Evolutionary conservation across 2,329 filamentous ascomycete species (phyloP), one percentile per base, ranked within the genome.

Genomic region (Botrytis elliptica): DNA sequence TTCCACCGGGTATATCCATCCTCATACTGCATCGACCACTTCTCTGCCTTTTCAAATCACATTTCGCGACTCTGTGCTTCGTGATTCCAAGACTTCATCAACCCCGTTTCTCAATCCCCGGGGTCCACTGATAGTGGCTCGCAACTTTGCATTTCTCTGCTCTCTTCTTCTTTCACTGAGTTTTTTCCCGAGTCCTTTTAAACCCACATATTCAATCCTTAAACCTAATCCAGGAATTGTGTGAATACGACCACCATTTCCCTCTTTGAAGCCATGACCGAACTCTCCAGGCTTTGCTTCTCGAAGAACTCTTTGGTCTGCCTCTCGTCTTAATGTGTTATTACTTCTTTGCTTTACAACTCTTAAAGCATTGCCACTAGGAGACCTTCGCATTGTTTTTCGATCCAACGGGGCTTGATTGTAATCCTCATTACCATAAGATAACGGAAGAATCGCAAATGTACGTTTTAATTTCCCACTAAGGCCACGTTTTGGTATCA

Each of bases 81-180:
- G 63, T 40, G 71, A 74, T 40, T 76, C 72, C 59, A 81, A 71
- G 64, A 81, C 79, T 73, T 81, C 79, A 74, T 81, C 79, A 40
- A 80, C 73, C 5, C 80, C 79, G 71, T 75, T 79, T 46, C 76
- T 77, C 16, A 81, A 74, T 25, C 74, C 87, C 38, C 82, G 85
- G 0, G 89, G 89, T 8, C 84, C 85, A 74, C 88, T 90, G 63
- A 91, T 91, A 80, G 85, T 90, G 76, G 86, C 83, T 12, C 89
- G 84, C 71, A 91, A 83, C 78, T 88, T 88, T 74, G 87, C 84
- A 36, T 85, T 86, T 70, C 89, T 83, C 81, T 88, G 89, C 81
- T 89, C 87, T 38, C 88, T 85, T 70, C 87, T 84, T 76, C 85
- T 85, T 77, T 91, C 89, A 78, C 87, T 90, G 25, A 91, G 77